Evolutionary conservation across 257 asterid species (phyloP).

Genomic region (Solanum sitiens): DNA sequence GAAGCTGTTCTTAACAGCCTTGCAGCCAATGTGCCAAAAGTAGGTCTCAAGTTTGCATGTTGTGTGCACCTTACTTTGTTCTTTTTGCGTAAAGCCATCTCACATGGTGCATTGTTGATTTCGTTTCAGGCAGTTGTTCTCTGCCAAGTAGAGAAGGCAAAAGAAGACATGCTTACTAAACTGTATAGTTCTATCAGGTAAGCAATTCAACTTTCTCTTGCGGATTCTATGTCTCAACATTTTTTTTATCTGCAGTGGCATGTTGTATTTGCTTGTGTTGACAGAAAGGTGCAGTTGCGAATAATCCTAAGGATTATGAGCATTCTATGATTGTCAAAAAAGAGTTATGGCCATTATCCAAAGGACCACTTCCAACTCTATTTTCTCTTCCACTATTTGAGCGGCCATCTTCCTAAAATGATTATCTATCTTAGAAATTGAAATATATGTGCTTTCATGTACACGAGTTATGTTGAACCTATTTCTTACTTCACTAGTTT

Average conservation of each 20-base stretch:
- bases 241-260: neutral
- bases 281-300: neutral
- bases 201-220: slow-evolving; percentile 4
- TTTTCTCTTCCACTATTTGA: neutral
- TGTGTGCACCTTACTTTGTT: neutral
- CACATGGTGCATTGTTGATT: slow-evolving; percentile 8
- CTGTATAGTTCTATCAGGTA: slow-evolving; percentile 89
- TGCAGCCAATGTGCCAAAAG: slow-evolving; percentile 95
- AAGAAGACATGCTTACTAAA: slow-evolving; percentile 94
- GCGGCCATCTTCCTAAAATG: neutral
- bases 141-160: slow-evolving; percentile 93
- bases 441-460: neutral
- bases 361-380: neutral
- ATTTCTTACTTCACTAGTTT: neutral
- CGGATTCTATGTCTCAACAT: neutral
- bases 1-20: slow-evolving; percentile 95
- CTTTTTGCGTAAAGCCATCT: slow-evolving; percentile 3
- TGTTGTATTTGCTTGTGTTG: neutral
- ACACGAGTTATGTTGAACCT: neutral
- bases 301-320: neutral
- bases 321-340: neutral
- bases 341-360: neutral
- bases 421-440: neutral
- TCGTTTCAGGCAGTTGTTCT: slow-evolving; percentile 78
- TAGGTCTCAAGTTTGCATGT: slow-evolving; percentile 8